Percentiles rank a stretch among this genome's conserved stretches.
Conservation (phyloP, 139 green algal genomes). For the Medakamo hakoo region DNA sequence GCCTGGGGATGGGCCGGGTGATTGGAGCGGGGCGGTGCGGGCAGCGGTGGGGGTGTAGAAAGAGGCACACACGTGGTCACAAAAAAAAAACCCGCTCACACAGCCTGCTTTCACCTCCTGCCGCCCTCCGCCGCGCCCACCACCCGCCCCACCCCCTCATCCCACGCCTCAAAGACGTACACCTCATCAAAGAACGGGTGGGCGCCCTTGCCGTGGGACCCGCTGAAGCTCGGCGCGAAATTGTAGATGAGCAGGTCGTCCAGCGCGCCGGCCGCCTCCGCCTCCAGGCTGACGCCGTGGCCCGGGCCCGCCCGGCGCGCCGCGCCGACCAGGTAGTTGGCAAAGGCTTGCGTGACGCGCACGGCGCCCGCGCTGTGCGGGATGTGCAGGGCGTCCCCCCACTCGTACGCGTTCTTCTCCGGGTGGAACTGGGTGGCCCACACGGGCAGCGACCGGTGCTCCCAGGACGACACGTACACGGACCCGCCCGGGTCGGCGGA, state of each 20-base stretch:
- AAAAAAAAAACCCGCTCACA: not conserved
- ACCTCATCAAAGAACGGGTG: not conserved
- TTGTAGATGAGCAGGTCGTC: not conserved
- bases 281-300: not conserved
- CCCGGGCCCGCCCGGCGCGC: too few species aligned
- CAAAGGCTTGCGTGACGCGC: not conserved
- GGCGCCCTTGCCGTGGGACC: not conserved
- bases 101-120: not conserved
- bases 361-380: conserved; percentile 5
- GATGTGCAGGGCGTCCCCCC: conserved; percentile 5
- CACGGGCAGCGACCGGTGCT: not conserved
- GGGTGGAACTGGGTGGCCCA: conserved; percentile 8
- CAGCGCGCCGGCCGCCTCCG: too few species aligned
- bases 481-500: not conserved
- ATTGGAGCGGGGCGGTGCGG: not conserved
- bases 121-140: not conserved
- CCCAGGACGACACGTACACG: not conserved
- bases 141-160: not conserved
- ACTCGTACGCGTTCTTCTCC: conserved; percentile 12
- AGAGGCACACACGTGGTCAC: not conserved
- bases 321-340: not conserved
- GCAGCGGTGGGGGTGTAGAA: not conserved
- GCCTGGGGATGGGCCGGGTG: not conserved
- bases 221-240: not conserved
- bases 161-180: not conserved